These are phyloP conservation scores for Rhizoclosmatium sp. DNA, from an alignment of 192 early-diverging fungal genomes.

Conservation along the genomic window DNA sequence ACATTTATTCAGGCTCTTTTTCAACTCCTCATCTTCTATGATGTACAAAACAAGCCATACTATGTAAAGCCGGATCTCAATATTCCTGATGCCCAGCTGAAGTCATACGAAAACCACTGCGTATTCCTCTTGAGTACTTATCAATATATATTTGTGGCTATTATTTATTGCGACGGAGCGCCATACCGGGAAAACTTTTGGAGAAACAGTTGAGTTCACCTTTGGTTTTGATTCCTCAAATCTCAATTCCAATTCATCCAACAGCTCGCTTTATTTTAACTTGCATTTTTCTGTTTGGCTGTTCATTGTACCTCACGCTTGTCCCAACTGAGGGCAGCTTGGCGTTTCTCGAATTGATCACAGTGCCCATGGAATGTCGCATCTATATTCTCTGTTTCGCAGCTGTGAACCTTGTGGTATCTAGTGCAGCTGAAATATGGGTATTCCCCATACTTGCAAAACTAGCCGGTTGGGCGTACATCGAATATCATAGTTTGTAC, in stretches of 20 bases:
- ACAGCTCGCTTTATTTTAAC: constrained; percentile 75
- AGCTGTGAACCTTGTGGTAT: constrained; percentile 62
- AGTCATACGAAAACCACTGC: constrained; percentile 88
- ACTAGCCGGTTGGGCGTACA: constrained; percentile 21
- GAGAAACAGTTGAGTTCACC: constrained; percentile 79
- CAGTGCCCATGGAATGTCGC: constrained; percentile 52
- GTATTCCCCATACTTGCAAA: constrained; percentile 40
- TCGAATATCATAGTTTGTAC: constrained; percentile 9
- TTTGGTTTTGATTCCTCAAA: constrained; percentile 1
- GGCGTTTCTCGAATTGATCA: constrained; percentile 74
- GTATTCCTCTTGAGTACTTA: constrained; percentile 91
- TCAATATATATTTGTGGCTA: constrained; percentile 91
- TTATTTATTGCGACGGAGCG: constrained; percentile 94
- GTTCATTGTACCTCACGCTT: constrained; percentile 60
- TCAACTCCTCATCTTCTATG: constrained; percentile 76
- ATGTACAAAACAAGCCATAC: constrained; percentile 77
- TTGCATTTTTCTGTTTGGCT: constrained; percentile 55
- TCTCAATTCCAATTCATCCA: neutral
- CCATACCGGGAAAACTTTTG: constrained; percentile 91
- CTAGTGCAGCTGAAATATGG: constrained; percentile 47
- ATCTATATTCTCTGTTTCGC: constrained; percentile 66
- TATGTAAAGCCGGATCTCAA: constrained; percentile 70
- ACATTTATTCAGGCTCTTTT: constrained; percentile 82
- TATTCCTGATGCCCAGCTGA: constrained; percentile 72
- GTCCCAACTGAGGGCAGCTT: constrained; percentile 58